Percentiles rank a stretch among this genome's conserved stretches.
These are phyloP conservation scores for Diaporthe ampelina DNA, from an alignment of 2,329 filamentous ascomycete genomes.

Conservation along the genomic window DNA sequence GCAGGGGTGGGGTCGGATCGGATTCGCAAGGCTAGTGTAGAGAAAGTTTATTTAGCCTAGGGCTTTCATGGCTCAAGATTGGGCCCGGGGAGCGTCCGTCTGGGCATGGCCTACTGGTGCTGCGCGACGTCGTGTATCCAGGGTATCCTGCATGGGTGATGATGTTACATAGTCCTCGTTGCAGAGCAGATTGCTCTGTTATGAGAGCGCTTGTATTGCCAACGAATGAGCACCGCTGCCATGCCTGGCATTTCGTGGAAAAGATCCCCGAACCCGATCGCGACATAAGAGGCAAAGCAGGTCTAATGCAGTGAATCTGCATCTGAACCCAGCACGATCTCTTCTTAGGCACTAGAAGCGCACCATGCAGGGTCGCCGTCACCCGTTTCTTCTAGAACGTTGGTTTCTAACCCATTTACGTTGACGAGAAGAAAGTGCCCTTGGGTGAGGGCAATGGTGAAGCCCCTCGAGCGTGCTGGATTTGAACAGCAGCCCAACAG, in stretches of 20 bases:
- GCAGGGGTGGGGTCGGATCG: conserved; percentile 3
- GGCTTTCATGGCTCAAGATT: neutral
- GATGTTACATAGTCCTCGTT: neutral
- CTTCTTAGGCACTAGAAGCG: neutral
- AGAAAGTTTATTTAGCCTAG: conserved; percentile 11
- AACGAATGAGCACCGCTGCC: neutral
- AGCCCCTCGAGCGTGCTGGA: neutral
- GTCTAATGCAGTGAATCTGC: too few species aligned
- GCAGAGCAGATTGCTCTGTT: neutral
- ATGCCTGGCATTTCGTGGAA: neutral
- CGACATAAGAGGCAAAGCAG: neutral
- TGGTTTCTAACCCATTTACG: neutral
- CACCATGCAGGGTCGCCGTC: neutral
- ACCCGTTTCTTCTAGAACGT: neutral
- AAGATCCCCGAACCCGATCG: neutral
- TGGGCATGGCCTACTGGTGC: neutral
- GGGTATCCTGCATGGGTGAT: conserved; percentile 1
- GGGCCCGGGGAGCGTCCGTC: conserved; percentile 16
- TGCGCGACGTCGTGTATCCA: conserved; percentile 6
- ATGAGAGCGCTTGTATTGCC: too few species aligned
- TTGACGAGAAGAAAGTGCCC: neutral
- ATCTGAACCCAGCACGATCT: neutral
- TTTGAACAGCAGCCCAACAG: neutral
- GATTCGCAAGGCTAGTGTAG: neutral
- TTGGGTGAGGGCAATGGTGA: fast-evolving